Percentiles rank a stretch among this genome's conserved stretches.
Conservation (phyloP, 345 rosid species). For the Populus tremula region DNA sequence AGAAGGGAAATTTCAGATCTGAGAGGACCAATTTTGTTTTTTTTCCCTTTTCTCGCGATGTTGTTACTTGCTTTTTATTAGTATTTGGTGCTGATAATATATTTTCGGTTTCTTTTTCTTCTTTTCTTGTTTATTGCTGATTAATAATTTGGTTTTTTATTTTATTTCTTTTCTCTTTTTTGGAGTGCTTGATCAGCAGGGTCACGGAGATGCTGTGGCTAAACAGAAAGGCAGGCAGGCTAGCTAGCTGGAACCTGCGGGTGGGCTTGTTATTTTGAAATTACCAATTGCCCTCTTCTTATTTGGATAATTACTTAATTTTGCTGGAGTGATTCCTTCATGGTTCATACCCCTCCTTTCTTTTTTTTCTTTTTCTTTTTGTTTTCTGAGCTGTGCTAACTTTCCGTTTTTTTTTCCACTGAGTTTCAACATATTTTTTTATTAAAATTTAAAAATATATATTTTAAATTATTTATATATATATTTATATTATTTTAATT, state of each 20-base stretch:
- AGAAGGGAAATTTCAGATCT: conserved; percentile 28
- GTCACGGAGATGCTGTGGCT: background rate
- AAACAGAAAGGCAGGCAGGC: background rate
- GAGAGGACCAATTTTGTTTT: background rate
- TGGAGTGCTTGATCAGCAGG: background rate
- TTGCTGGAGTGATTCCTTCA: background rate
- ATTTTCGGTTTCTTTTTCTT: background rate
- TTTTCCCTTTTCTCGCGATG: background rate
- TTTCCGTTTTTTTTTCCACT: too few species aligned
- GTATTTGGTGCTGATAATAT: background rate
- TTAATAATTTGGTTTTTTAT: background rate
- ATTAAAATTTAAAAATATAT: too few species aligned
- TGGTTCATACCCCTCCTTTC: too few species aligned
- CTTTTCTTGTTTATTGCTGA: background rate
- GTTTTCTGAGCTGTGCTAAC: too few species aligned
- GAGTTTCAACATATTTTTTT: too few species aligned
- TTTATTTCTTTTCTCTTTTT: background rate
- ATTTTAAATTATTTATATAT: too few species aligned
- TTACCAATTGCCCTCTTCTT: background rate
- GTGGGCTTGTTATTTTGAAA: background rate
- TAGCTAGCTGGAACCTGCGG: background rate
- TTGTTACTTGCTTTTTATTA: background rate
- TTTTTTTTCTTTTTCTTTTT: too few species aligned
- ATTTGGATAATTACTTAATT: background rate
- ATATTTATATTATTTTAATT: too few species aligned